Evolutionary conservation across 1,139 yeast species (phyloP), one percentile per base, ranked within the genome.

Genomic region (Yarrowia galli): DNA sequence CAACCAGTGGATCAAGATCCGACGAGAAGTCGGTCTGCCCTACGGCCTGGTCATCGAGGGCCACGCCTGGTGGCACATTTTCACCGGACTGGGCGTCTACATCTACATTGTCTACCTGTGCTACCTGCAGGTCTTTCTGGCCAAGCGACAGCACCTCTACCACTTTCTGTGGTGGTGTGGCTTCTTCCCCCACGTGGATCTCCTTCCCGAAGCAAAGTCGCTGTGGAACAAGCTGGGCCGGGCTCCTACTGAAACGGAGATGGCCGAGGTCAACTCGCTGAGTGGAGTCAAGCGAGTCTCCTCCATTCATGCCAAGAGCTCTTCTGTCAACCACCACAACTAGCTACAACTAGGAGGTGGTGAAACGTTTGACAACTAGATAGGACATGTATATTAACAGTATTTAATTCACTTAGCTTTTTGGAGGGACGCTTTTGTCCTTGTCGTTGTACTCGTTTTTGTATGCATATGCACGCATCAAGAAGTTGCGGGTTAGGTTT

Each of bases 11-110:
- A 84, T 89, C 67, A 72, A 79, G 9, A 76, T 86, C 49, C 85
- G 98, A 76, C 85, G 97, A 71, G 73, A 78, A 2, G 74, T 87
- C n/a, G 97, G 97, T 2, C 84, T 92, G 81, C 98, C 98, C 1
- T 85, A 89, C 69, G 99, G 99, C 0, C 85, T 92, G 71, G 72
- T 95, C 13, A 82, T 95, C 48, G 99, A 95, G 76, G 90, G 97
- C 42, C 99, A 95, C 76, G 97, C 97, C 20, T 95, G 98, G 98
- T 95, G 99, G 99, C 99, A 95, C 76, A 66, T 74, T 28, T 69
- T 77, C 65, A 77, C 79, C 36, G 79, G 79, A 4, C 71, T 72
- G 20, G 79, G 79, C 70, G 91, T 91, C 18, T 91, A 91, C 77
- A 87, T 84, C 74, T 86, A 85, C 75, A 78, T 86, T 56, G 85